Evolutionary conservation across 352 stramenopile species (phyloP), one percentile per base, ranked within the genome.

Genomic region (Globisporangium abappressorium): DNA sequence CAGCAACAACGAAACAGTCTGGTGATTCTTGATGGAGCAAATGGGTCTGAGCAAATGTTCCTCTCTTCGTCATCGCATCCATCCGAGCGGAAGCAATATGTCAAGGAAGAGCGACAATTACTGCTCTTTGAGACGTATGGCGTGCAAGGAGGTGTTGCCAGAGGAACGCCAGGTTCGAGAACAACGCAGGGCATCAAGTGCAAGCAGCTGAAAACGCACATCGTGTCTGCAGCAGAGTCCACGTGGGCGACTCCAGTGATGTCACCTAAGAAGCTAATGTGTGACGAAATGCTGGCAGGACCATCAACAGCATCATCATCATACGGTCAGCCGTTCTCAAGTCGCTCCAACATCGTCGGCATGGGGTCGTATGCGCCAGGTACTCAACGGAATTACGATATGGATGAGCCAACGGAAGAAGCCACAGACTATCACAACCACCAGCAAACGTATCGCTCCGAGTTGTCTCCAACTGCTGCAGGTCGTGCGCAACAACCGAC

Each of bases 71-170:
- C 51, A 15, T 30, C 20, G 28, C 58, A 66, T 12, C 49, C 34
- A 64, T 57, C 66, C 28, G 79, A 78, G 20, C 70, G 63, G 7
- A 80, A 77, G 60, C 70, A 65, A 43, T 72, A 78, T 59, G 76
- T 79, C 1, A 87, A 85, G 34, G 74, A 88, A 51, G 81, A 87
- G 20, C 70, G 77, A 2, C 80, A 90, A 36, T 81, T 75, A 2
- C 69, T 85, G 33, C 69, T 93, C 3, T 87, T 91, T 49, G 82
- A 90, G 33, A 86, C 82, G 4, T 93, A 93, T 56, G 85, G 82
- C 1, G 74, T 93, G 12, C 64, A 68, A 30, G 33, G 30, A 46
- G 46, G 41, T 5, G 36, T 69, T n/a, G 46, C 33, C 43, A 33
- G 22, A 8, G 65, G 73, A 36, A 14, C 64, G 22, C 14, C 69